Base-by-base conservation (phyloP, 768 basidiomycete genomes). In the Suillus spraguei region DNA sequence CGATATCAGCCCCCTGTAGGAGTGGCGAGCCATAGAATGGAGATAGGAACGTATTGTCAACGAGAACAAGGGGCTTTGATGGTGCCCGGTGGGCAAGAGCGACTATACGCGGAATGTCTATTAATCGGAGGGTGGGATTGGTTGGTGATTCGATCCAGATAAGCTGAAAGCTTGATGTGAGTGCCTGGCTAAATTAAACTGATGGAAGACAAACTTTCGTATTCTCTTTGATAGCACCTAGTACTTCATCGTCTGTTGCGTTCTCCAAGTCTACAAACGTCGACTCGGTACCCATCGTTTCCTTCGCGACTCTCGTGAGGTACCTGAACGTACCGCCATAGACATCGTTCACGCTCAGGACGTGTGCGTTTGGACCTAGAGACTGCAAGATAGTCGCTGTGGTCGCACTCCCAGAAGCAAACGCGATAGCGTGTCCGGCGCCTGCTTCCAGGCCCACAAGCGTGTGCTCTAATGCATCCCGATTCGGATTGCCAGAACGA, bases 71-170 rank as follows among this genome's bases (percentile, higher is more conserved):
- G 0, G 96, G 95, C 0, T 77, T 72, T 0, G 86, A 82, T 0
- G 86, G 83, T 59, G 90, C 87, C 0, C 85, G 79, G 61, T 81
- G 84, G 3, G 88, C 88, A 58, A 97, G 77, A 13, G 82, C 71
- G 32, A 86, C 82, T 66, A 99, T 85, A 60, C 87, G 85, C 1
- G 81, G 76, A 72, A 99, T 88, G 70, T 94, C 91, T 44, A 96
- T 87, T 42, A 98, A 78, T 20, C 92, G 87, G 11, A 99, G 87
- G 1, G 94, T 94, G 0, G 97, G 97, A 79, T 98, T 99, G 4
- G 97, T 99, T 0, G 95, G 97, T 0, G 92, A 83, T 77, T 99
- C 97, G 67, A 97, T 87, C 95, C 95, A 98, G 61, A 99, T 84
- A 11, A 97, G 81, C 93, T 97, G 65, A 8, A 24, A 32, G 20